Percentiles rank a stretch among this genome's conserved stretches.
Conservation (phyloP, 2,329 filamentous ascomycete genomes). For the Talaromyces verruculosus region DNA sequence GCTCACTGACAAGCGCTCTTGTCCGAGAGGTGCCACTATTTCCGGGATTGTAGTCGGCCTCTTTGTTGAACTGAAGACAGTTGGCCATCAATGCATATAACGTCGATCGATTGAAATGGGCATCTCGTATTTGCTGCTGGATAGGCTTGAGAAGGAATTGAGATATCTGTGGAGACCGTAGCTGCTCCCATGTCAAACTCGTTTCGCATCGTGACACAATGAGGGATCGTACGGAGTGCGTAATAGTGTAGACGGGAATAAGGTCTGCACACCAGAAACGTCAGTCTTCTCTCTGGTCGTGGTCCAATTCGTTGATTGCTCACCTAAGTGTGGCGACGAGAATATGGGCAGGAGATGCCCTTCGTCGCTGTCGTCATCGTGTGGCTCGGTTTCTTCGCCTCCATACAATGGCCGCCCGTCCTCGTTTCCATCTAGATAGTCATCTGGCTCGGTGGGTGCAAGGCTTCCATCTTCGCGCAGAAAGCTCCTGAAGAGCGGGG, state of each 20-base stretch:
- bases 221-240: conserved; percentile 82
- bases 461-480: conserved; percentile 20
- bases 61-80: conserved; percentile 88
- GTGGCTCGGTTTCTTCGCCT: conserved; percentile 36
- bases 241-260: conserved; percentile 84
- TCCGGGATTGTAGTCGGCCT: conserved; percentile 75
- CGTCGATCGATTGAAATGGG: conserved; percentile 82
- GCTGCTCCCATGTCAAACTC: conserved; percentile 88
- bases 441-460: conserved; percentile 24
- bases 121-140: conserved; percentile 79
- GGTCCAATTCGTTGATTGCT: neutral
- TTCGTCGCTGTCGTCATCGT: conserved; percentile 46
- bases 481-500: conserved; percentile 23
- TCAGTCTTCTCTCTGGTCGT: neutral
- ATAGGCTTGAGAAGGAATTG: conserved; percentile 96
- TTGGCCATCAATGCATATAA: conserved; percentile 91
- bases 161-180: conserved; percentile 92
- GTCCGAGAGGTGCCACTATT: conserved; percentile 83
- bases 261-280: conserved; percentile 57
- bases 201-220: conserved; percentile 86
- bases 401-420: conserved; percentile 38
- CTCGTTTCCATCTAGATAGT: conserved; percentile 38
- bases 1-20: conserved; percentile 82
- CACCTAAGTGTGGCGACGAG: conserved; percentile 74
- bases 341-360: conserved; percentile 71